Conservation (phyloP, 225 moss, liverwort and hornwort genomes). For the Pseudoscleropodium purum region DNA sequence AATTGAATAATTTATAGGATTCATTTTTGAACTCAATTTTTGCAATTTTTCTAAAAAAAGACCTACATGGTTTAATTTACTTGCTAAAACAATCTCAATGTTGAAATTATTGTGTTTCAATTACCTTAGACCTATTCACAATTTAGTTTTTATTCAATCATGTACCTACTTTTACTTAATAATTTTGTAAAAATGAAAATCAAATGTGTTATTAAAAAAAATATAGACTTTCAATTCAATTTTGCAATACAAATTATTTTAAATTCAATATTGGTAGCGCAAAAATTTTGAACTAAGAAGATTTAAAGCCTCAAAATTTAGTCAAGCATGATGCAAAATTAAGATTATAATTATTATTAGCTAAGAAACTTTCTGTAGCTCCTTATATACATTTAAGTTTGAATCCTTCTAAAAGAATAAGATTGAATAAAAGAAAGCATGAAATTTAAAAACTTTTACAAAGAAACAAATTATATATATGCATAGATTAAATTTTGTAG, state of each 20-base stretch:
- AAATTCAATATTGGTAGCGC: neutral
- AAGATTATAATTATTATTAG: neutral
- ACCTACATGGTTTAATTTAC: accelerated
- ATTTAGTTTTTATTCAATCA: neutral
- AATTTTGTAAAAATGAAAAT: neutral
- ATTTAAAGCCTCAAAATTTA: too few species aligned
- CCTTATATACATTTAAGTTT: too few species aligned
- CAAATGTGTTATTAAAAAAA: neutral
- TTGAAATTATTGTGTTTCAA: accelerated
- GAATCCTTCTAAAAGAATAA: neutral
- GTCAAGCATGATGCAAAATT: neutral
- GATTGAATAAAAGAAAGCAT: neutral
- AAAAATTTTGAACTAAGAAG: neutral
- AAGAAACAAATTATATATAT: too few species aligned
- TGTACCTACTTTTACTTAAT: accelerated
- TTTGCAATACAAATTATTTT: neutral
- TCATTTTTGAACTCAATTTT: too few species aligned
- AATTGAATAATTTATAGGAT: too few species aligned
- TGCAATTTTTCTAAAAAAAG: too few species aligned
- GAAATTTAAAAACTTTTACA: neutral
- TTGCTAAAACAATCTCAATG: neutral
- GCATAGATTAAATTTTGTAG: too few species aligned
- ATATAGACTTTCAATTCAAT: neutral
- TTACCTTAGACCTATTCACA: neutral
- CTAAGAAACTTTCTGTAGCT: neutral